phyloP scores from a whole-genome alignment of 139 green algal genomes.

The Deuterostichococcus epilithicus region DNA sequence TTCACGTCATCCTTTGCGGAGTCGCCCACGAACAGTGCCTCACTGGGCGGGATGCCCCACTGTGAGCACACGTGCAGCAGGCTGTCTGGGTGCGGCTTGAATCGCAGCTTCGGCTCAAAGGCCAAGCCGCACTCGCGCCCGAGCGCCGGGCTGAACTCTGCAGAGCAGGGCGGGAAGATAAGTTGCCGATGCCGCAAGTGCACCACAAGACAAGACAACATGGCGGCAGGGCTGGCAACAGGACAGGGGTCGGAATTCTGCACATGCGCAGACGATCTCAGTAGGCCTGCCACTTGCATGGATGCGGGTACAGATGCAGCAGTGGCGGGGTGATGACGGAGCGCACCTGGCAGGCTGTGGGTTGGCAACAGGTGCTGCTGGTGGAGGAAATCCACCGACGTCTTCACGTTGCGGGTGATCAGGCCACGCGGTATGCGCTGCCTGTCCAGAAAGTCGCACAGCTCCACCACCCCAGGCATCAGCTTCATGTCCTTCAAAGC shows the following conservation, averaged over 20 bases:
- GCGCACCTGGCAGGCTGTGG: slow-evolving; percentile 2
- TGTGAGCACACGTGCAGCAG: slow-evolving; percentile 76
- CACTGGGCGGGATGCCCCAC: slow-evolving; percentile 55
- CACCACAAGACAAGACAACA: no score
- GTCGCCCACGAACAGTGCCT: slow-evolving; percentile 85
- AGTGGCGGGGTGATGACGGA: background rate
- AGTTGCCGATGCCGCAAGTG: no score
- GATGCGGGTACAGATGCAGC: no score
- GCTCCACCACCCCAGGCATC: slow-evolving; percentile 69
- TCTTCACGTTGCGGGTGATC: slow-evolving; percentile 66
- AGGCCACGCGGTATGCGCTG: slow-evolving; percentile 53
- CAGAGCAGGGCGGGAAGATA: slow-evolving; percentile 15
- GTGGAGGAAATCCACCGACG: slow-evolving; percentile 55
- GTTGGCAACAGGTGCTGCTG: slow-evolving; percentile 27
- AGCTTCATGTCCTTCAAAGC: slow-evolving; percentile 66
- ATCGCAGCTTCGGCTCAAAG: slow-evolving; percentile 27
- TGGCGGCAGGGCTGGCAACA: no score
- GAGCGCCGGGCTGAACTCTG: slow-evolving; percentile 21
- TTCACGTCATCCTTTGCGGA: slow-evolving; percentile 70
- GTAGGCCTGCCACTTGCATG: no score
- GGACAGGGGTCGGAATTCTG: no score
- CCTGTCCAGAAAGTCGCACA: slow-evolving; percentile 55
- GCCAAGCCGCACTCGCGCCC: slow-evolving; percentile 6
- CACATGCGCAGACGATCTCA: no score
- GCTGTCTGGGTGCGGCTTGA: slow-evolving; percentile 66